Evolutionary conservation across 2,329 filamentous ascomycete genomes (phyloP), one percentile per base, ranked within the genome.

Genomic region (Venturia carpophila): DNA sequence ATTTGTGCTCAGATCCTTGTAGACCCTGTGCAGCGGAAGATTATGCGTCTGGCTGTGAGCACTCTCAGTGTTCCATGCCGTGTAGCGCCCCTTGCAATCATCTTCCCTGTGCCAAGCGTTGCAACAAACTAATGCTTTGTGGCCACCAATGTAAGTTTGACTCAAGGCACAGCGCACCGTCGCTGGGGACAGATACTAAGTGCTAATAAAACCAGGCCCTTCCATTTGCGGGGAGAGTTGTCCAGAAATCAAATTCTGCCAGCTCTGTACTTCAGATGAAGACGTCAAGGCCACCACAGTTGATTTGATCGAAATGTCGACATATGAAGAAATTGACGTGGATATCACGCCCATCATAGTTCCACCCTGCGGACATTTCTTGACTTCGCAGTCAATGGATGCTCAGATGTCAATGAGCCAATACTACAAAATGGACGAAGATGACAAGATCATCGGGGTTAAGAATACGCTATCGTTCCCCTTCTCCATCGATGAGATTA

Each of bases 21-120:
- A 68, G 70, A 0, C 72, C 72, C 3, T 78, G 76, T 45, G 58
- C 70, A 2, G 71, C 75, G n/a, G 41, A 63, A 39, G 65, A 60
- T 39, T 78, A 75, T 39, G 65, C 68, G 1, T 75, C 74, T 69
- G 60, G 67, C 10, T 78, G 76, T 60, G 68, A 70, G 30, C 76
- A 78, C 63, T 69, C 69, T 39, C 10, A 62, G 5, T 78, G 76
- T 60, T 69, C 69, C 0, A 73, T 76, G 68, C 74, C 72, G 3
- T 78, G 76, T 64, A 70, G 74, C 3, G 71, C 70, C 2, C 73
- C 73, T 0, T 75, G 72, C 60, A 69, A 71, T 47, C 60, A 70
- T 3, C 66, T 75, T 1, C 74, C 73, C 2, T 75, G 73, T 64
- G 63, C 71, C 24, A 61, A 69, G 43, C 69, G 73, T 10, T 75